Evolutionary conservation across 345 rosid genomes (phyloP), one percentile per base, ranked within the genome.

Genomic region (Boechera stricta): DNA sequence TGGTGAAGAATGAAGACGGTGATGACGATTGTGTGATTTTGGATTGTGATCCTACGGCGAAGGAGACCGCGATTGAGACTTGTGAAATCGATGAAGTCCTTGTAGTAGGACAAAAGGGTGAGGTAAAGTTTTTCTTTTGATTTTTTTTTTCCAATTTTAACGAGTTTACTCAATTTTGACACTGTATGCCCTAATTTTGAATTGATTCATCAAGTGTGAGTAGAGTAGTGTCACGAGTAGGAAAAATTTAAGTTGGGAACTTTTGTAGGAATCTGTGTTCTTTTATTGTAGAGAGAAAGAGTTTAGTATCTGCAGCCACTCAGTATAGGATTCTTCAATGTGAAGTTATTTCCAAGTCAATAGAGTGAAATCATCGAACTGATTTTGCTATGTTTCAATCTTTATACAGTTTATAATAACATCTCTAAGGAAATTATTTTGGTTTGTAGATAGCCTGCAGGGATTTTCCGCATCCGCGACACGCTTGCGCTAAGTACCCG

Each of bases 391-490:
- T 67, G 29, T 35, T 16, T 66, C 1, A 3, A 5, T 64, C 10
- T 45, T 62, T 41, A 62, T 5, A 21, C 10, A 1, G 38, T 13
- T 26, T 24, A 35, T 41, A 7, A 15, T 15, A 31, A 56, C 16
- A 11, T 35, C 7, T 7, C 5, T 64, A 47, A 47, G 29, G 29
- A 67, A 52, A 29, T 47, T 10, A 2, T 12, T 64, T 63, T 39
- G 61, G 63, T 44, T 35, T 77, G 77, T 83, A 93, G 98, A 63
- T 93, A 81, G 98, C 97, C 7, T 93, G 96, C 77, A 84, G 97
- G 72, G 96, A 93, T 77, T 93, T 79, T 38, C 97, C 98, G 56
- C 98, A 93, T 77, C 79, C 96, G 26, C 86, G 98, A 5, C 95
- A 93, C 79, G 84, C 79, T 18, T 93, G 98, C 48, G 90, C 82